These are phyloP conservation scores for Ophiostoma ulmi DNA, from an alignment of 2,329 filamentous ascomycete genomes.

Conservation along the genomic window DNA sequence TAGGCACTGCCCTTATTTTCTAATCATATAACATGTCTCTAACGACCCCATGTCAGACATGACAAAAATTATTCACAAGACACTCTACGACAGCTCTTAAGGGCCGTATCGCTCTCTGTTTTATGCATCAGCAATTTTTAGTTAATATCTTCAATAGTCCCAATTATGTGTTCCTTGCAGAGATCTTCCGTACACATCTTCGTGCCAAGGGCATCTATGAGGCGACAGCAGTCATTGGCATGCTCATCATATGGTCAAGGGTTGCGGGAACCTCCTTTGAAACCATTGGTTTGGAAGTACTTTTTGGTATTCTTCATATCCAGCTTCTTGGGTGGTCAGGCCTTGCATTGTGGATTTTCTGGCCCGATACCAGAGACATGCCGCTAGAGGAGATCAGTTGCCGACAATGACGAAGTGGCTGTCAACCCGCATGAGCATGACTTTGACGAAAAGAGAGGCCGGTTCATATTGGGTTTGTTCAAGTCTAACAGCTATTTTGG, in stretches of 20 bases:
- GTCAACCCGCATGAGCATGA: not conserved
- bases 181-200: not conserved
- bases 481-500: not conserved
- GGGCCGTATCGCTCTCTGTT: not conserved
- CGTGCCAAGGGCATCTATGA: constrained; percentile 5
- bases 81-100: not conserved
- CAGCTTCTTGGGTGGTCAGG: not conserved
- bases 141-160: not conserved
- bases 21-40: no score
- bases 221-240: not conserved
- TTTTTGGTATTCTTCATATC: not conserved
- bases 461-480: not conserved
- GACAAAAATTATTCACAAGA: no score
- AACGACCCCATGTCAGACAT: no score
- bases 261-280: not conserved
- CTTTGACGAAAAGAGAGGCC: not conserved
- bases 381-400: not conserved
- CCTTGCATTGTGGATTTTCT: not conserved
- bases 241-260: not conserved
- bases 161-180: not conserved
- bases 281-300: constrained; percentile 1
- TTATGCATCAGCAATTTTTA: not conserved
- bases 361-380: not conserved
- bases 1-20: no score
- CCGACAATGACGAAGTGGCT: not conserved